phyloP scores from a whole-genome alignment of 2,329 filamentous ascomycete genomes.

The Aphanocladium album region DNA sequence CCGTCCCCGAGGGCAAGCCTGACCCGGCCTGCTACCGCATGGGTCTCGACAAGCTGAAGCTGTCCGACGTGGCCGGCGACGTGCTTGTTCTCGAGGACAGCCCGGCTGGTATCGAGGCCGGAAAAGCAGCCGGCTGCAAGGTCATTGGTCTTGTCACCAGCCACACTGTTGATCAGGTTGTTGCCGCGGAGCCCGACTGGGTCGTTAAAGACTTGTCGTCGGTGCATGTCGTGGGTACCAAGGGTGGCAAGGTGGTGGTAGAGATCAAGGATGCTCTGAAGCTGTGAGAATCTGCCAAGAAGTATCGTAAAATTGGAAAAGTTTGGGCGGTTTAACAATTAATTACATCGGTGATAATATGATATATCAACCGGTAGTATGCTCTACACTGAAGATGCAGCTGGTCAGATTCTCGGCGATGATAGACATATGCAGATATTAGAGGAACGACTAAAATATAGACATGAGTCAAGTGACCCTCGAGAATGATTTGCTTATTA shows the following conservation, averaged over 20 bases:
- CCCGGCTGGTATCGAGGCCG: slow-evolving; percentile 76
- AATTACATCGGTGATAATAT: no score
- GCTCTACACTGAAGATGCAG: no score
- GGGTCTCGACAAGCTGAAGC: slow-evolving; percentile 56
- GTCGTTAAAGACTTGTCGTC: slow-evolving; percentile 75
- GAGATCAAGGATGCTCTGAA: slow-evolving; percentile 61
- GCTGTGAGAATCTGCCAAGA: no score
- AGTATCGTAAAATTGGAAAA: no score
- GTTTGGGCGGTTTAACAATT: no score
- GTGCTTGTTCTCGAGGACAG: slow-evolving; percentile 85
- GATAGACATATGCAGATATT: no score
- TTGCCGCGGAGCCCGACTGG: slow-evolving; percentile 78
- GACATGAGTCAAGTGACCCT: no score
- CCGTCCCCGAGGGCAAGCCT: slow-evolving; percentile 70
- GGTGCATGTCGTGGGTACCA: slow-evolving; percentile 56
- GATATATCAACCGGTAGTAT: no score
- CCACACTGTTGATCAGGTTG: slow-evolving; percentile 67
- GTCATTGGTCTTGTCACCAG: slow-evolving; percentile 83
- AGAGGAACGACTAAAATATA: no score
- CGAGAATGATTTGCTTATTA: no score
- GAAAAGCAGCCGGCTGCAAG: slow-evolving; percentile 79
- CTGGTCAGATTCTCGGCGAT: no score
- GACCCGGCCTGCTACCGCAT: slow-evolving; percentile 70
- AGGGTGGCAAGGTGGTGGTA: slow-evolving; percentile 57
- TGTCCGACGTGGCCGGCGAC: slow-evolving; percentile 41